Percentiles rank a stretch among this genome's conserved stretches.
phyloP scores from a whole-genome alignment of 106 monocot species.

The Allium fistulosum region DNA sequence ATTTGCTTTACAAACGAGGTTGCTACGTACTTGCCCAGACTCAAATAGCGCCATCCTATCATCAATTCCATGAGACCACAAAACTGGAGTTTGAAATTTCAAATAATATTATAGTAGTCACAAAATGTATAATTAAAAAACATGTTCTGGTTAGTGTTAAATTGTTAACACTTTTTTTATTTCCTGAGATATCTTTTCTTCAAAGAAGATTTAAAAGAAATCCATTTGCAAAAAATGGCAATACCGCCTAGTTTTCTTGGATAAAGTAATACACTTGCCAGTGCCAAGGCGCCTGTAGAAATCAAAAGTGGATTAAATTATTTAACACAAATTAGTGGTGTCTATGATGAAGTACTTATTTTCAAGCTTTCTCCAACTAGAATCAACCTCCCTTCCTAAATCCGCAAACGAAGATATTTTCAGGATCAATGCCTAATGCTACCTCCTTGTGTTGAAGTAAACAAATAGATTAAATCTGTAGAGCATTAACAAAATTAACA shows the following conservation, averaged over 20 bases:
- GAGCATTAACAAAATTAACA: no score
- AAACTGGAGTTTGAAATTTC: slow-evolving; percentile 58
- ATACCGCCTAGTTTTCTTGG: slow-evolving; percentile 76
- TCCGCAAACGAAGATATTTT: slow-evolving; percentile 81
- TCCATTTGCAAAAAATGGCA: slow-evolving; percentile 85
- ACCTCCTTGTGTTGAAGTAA: slow-evolving; percentile 75
- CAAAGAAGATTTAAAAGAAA: slow-evolving; percentile 67
- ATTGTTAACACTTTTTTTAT: slow-evolving; percentile 50
- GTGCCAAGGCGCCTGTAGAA: slow-evolving; percentile 68
- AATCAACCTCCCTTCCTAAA: slow-evolving; percentile 81
- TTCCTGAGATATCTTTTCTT: slow-evolving; percentile 55
- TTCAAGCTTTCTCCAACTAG: no score
- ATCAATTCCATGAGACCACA: slow-evolving; percentile 81
- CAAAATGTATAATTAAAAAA: no score
- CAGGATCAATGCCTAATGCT: slow-evolving; percentile 56
- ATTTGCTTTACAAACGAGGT: background rate
- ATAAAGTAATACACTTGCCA: slow-evolving; percentile 86
- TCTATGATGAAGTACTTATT: no score
- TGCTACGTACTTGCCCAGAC: slow-evolving; percentile 63
- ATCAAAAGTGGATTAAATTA: no score
- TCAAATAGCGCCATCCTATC: slow-evolving; percentile 49
- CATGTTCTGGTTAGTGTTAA: no score
- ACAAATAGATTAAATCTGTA: no score
- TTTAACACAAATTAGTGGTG: no score
- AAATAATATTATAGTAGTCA: background rate